Percentiles rank a stretch among this genome's conserved stretches.
Evolutionary conservation across 164 flowering plant species (phyloP).

Genomic region (Santalum album): DNA sequence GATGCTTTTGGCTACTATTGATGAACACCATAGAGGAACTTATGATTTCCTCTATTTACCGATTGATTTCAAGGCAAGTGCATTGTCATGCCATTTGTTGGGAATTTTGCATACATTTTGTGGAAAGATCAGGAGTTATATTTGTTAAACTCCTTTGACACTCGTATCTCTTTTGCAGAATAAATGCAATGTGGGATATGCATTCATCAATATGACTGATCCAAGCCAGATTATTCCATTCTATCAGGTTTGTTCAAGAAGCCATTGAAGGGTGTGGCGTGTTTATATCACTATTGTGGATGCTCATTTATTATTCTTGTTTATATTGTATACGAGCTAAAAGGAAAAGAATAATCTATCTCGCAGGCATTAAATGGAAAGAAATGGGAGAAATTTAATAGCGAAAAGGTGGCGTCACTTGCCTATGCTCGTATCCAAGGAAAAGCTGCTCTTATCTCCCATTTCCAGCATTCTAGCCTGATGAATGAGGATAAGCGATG

Average conservation of each 20-base stretch:
- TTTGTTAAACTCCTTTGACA: no score
- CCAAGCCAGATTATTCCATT: slow-evolving; percentile 45
- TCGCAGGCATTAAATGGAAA: slow-evolving; percentile 50
- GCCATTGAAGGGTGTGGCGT: not conserved
- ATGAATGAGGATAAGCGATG: slow-evolving; percentile 64
- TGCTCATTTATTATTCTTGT: not conserved
- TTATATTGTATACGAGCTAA: not conserved
- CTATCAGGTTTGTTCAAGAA: slow-evolving; percentile 32
- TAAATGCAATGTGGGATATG: slow-evolving; percentile 66
- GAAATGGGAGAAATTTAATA: slow-evolving; percentile 61
- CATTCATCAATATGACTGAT: slow-evolving; percentile 59
- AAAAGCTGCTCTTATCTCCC: slow-evolving; percentile 52
- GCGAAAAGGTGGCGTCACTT: slow-evolving; percentile 56
- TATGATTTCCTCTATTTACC: slow-evolving; percentile 58
- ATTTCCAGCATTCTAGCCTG: slow-evolving; percentile 60
- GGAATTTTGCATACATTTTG: no score
- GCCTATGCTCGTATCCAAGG: slow-evolving; percentile 69
- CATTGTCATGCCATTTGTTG: not conserved
- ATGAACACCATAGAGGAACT: slow-evolving; percentile 49
- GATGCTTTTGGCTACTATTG: slow-evolving; percentile 64
- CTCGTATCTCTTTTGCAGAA: slow-evolving; percentile 24
- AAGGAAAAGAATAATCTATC: not conserved
- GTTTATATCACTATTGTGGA: not conserved
- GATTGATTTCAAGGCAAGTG: slow-evolving; percentile 59
- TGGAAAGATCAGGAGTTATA: no score